Evolutionary conservation across 2,329 filamentous ascomycete genomes (phyloP), one percentile per base, ranked within the genome.

Genomic region (Aspergillus proliferans): DNA sequence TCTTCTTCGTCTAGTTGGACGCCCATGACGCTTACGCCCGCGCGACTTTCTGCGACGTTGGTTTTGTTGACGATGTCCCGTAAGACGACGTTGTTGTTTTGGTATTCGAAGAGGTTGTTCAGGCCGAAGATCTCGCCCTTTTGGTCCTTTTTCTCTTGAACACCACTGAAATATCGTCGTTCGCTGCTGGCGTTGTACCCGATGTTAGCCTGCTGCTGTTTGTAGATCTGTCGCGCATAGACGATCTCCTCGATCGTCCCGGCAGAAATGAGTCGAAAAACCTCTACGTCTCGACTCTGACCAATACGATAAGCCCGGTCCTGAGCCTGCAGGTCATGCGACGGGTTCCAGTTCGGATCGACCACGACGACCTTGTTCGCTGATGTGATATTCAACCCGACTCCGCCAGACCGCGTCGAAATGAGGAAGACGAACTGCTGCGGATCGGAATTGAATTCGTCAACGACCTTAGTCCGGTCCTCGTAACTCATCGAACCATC

Each of bases 11-110:
- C 80, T 59, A 88, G 76, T 51, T 94, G 83, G 15, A 95, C 78
- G 47, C 87, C 85, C n/a, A 85, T 77, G 26, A 96, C 82, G 24
- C 82, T 79, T 8, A 97, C 86, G 0, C 90, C 92, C 0, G 87
- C 89, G 63, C 85, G 88, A 39, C 88, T 88, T 71, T 98, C 93
- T 3, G 93, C 93, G 46, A 98, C 84, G 61, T 98, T 98, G 24
- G 93, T 97, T 70, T 96, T 95, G 74, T 97, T 95, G 59, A 98
- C 89, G 58, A 98, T 97, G 48, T 96, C 89, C n/a, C 88, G 82
- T 4, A 97, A 78, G 12, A 96, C 78, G 10, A 94, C 80, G 51
- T 87, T 87, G 56, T 91, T 82, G 43, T 83, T 81, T 54, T 89
- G 84, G 54, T 88, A 96, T 0, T 83, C 83, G 59, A 98, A 89